Base-by-base conservation (phyloP, 2,329 filamentous ascomycete genomes). In the Aspergillus piperis region DNA sequence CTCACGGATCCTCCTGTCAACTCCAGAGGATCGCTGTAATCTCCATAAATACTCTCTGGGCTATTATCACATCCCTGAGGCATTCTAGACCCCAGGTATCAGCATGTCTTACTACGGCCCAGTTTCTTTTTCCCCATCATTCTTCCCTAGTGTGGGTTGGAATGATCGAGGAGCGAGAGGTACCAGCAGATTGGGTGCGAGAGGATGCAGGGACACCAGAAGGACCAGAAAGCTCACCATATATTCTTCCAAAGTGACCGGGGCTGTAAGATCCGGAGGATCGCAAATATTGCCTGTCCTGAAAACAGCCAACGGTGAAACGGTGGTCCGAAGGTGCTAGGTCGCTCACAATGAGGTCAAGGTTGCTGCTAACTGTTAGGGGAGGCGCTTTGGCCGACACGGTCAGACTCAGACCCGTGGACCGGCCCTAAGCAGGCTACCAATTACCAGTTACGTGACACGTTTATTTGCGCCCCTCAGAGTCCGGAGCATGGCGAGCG, bases 311-410 rank as follows among this genome's bases (percentile, higher is more conserved):
- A 60, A 60, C 52, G 48, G 27, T 54, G 57, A 63, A 66, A 64
- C 56, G 62, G 58, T 64, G 61, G 58, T 48, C 54, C 58, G 55
- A 57, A 56, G 58, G 42, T 54, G 30, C 50, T 49, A 44, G 53
- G 58, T 39, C 51, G 25, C 47, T 44, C 30, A 54, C 59, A 17
- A 49, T 49, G 44, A 49, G 44, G 44, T 49, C 44, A 49, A 42
- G 39, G n/a, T 17, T n/a, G 39, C 39, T 17, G 39, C 39, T 41
- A 41, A 17, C 38, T 15, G 38, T 5, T 17, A 21, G 10, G 23
- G 47, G 58, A 58, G 60, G 60, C 59, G 64, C 59, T 58, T 56
- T 54, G 59, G 54, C 62, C 59, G 57, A 62, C 48, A 58, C 41
- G 55, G 65, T 61, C 64, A 66, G 62, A 58, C 59, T 30, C 44